Conservation (phyloP, 2,329 filamentous ascomycete species). For the Endoconidiophora polonica region DNA sequence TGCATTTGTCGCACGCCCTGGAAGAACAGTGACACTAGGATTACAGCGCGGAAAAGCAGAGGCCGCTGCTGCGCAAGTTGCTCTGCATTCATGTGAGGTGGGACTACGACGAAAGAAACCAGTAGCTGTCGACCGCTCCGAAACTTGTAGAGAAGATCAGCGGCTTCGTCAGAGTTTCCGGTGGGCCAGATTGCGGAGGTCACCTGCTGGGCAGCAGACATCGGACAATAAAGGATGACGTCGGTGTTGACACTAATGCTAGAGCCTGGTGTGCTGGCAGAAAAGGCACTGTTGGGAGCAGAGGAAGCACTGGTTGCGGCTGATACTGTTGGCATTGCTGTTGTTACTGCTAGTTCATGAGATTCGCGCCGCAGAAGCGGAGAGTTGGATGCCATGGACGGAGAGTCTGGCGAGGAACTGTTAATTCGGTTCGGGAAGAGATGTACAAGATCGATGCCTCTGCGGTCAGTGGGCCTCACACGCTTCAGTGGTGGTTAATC, state of each 20-base stretch:
- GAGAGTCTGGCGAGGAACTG: too few species aligned
- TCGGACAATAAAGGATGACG: too few species aligned
- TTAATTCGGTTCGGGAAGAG: too few species aligned
- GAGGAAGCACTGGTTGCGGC: not conserved
- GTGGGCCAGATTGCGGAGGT: slow-evolving; percentile 13
- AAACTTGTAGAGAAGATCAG: slow-evolving; percentile 24
- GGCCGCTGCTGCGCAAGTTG: slow-evolving; percentile 25
- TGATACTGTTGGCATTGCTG: not conserved
- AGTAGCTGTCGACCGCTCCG: slow-evolving; percentile 20
- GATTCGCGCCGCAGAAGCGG: too few species aligned
- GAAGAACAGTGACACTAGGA: slow-evolving; percentile 27
- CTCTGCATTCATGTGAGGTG: slow-evolving; percentile 21
- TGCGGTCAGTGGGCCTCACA: too few species aligned
- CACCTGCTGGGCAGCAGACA: too few species aligned
- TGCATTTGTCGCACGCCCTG: slow-evolving; percentile 28
- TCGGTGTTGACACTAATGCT: not conserved
- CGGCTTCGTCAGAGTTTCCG: slow-evolving; percentile 24
- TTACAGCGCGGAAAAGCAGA: slow-evolving; percentile 32
- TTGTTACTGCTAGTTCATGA: too few species aligned
- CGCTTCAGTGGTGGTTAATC: not conserved
- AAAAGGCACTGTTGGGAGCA: too few species aligned
- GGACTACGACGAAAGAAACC: slow-evolving; percentile 30
- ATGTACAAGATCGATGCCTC: too few species aligned
- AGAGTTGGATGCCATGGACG: too few species aligned
- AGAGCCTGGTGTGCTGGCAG: not conserved